A percentile compares a stretch with the other conserved stretches of the same genome.
Conservation (phyloP, 177 flowering plant species). For the Tripterygium wilfordii region DNA sequence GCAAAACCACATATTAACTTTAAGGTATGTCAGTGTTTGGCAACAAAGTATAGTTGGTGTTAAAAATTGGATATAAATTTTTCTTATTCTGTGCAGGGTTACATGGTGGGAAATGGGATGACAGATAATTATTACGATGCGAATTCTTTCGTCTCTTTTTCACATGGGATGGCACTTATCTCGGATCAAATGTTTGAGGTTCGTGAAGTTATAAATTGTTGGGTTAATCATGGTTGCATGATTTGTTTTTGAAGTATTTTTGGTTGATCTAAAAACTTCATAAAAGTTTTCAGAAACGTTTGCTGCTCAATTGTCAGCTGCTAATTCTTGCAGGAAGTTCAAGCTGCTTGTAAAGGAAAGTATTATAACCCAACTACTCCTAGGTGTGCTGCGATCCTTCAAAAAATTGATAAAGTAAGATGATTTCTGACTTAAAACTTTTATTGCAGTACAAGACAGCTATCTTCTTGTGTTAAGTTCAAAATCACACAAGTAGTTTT, state of each 20-base stretch:
- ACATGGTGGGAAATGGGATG: conserved; percentile 54
- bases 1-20: conserved; percentile 19
- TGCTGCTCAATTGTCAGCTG: not conserved
- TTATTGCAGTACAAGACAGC: too few relatives aligned
- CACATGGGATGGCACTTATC: conserved; percentile 53
- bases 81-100: conserved; percentile 32
- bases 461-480: too few relatives aligned
- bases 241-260: too few relatives aligned
- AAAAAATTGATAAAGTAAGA: conserved; percentile 12
- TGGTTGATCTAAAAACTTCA: too few relatives aligned
- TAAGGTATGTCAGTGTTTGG: too few relatives aligned
- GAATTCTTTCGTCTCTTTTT: conserved; percentile 44
- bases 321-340: conserved; percentile 14
- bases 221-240: not conserved
- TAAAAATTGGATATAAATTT: not conserved
- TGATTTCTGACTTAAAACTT: not conserved
- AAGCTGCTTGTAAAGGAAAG: conserved; percentile 14
- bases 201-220: not conserved
- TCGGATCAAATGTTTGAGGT: conserved; percentile 48
- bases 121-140: conserved; percentile 31
- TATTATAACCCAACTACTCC: conserved; percentile 1
- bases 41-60: too few relatives aligned
- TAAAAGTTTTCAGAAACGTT: too few relatives aligned
- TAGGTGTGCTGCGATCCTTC: not conserved
- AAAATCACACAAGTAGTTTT: too few relatives aligned